Conservation (phyloP, 345 rosid genomes). For the Ceriops decandra region DNA sequence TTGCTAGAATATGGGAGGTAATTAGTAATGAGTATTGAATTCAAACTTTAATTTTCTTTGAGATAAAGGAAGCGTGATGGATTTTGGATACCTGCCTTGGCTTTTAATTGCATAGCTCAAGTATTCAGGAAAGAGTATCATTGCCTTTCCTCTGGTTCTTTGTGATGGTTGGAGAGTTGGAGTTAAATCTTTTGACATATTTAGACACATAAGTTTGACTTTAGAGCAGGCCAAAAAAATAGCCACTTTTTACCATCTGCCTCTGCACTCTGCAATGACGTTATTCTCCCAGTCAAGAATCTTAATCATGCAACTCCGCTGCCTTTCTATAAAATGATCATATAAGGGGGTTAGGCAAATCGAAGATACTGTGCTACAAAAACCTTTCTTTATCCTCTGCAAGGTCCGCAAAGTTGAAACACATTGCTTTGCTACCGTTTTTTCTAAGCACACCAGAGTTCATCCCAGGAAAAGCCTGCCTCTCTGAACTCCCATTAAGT, state of each 20-base stretch:
- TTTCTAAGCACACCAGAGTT: background rate
- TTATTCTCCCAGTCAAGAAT: constrained; percentile 18
- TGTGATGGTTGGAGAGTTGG: background rate
- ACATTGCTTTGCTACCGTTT: background rate
- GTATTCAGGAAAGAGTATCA: background rate
- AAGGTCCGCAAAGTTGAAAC: background rate
- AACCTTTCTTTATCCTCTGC: background rate
- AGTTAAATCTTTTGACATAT: background rate
- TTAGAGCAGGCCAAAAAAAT: too few relatives aligned
- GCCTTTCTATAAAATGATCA: background rate
- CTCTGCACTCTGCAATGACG: constrained; percentile 14
- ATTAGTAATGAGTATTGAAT: background rate
- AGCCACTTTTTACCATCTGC: too few relatives aligned
- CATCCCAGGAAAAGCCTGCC: constrained; percentile 4
- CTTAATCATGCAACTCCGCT: background rate
- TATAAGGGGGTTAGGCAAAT: background rate
- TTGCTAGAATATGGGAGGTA: background rate
- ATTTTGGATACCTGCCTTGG: background rate
- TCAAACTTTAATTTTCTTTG: constrained; percentile 15
- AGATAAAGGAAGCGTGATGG: background rate
- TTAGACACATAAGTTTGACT: too few relatives aligned
- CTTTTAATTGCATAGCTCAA: background rate
- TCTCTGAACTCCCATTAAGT: constrained; percentile 6
- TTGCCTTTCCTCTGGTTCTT: background rate
- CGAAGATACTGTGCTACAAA: background rate